Conservation (phyloP, 805 yeast species). For the Spathaspora passalidarum region DNA sequence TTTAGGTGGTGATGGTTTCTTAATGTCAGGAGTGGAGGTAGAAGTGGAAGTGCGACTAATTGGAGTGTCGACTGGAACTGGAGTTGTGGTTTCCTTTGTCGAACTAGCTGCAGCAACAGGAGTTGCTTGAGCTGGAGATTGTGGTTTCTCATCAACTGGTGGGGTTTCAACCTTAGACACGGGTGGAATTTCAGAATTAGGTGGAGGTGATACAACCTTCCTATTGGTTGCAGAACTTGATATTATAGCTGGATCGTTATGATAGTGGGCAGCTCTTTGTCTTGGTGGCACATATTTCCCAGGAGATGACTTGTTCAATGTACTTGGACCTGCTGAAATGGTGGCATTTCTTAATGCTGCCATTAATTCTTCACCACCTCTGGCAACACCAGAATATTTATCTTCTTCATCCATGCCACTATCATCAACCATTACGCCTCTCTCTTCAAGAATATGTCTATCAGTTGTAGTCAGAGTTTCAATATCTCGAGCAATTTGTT, state of each 20-base stretch:
- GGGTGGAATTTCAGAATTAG: not conserved
- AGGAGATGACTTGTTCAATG: constrained; percentile 5
- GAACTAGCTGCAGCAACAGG: not conserved
- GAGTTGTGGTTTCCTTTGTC: not conserved
- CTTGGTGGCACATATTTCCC: constrained; percentile 56
- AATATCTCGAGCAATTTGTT: constrained; percentile 77
- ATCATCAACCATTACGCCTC: constrained; percentile 76
- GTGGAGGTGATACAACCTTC: constrained; percentile 6
- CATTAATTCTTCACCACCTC: constrained; percentile 52
- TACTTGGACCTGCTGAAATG: constrained; percentile 11
- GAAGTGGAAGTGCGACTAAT: constrained; percentile 6
- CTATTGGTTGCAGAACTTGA: constrained; percentile 45
- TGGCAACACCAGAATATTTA: constrained; percentile 87
- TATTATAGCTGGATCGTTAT: constrained; percentile 66
- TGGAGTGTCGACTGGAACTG: constrained; percentile 2
- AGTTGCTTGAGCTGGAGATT: not conserved
- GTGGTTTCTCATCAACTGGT: constrained; percentile 1
- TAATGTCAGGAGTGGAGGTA: constrained; percentile 7
- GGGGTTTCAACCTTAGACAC: not conserved
- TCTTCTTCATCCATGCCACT: constrained; percentile 94
- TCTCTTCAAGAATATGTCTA: constrained; percentile 85
- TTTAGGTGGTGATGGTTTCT: constrained; percentile 5
- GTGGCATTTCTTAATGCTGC: constrained; percentile 40
- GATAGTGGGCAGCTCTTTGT: constrained; percentile 49
- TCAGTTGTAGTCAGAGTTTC: constrained; percentile 68